Base-by-base conservation (phyloP, 345 rosid species). In the Salix dunnii region DNA sequence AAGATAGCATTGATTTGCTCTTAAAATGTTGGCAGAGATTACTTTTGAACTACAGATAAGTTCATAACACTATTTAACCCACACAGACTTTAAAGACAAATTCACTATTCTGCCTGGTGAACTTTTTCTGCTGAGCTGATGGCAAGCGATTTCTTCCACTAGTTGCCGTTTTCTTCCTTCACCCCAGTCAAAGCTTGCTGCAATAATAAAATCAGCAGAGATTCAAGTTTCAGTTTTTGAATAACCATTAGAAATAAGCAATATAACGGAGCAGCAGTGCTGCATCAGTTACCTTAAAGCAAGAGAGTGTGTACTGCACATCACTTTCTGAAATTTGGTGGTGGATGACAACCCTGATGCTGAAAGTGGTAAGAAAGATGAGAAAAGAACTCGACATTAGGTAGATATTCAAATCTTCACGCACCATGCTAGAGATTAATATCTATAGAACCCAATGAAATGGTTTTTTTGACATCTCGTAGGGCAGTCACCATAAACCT, bases 291-390 rank as follows among this genome's bases (percentile, higher is more conserved):
- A 93, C 97, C 98, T 88, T 81, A 72, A 93, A 78, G 86, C 94
- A 88, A 46, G 92, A 88, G 68, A 90, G 28, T 16, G 89, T 79
- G 74, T 90, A 90, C 58, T 90, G 91, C 78, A 93, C 91, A 76
- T 95, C 98, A 27, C 82, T 86, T 33, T 83, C 82, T 23, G 97
- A 95, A 76, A 95, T 89, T 73, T 94, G 98, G 82, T 94, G 88
- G 84, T 92, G 97, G 35, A 92, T 77, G 28, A 92, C 99, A 81
- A 91, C 82, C 86, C 97, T 86, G 36, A 93, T 82, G 38, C 97
- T 95, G 91, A 73, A 79, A 71, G 74, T 13, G n/a, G 28, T 8
- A 7, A 84, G 13, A 28, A 42, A 60, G 20, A 46, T 10, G 0
- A 12, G 62, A 49, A 69, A 49, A 63, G 0, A 30, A 31, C 21